Percentiles rank a stretch among this genome's conserved stretches.
Conservation (phyloP, 2,329 filamentous ascomycete species). For the Gnomoniopsis smithogilvyi region DNA sequence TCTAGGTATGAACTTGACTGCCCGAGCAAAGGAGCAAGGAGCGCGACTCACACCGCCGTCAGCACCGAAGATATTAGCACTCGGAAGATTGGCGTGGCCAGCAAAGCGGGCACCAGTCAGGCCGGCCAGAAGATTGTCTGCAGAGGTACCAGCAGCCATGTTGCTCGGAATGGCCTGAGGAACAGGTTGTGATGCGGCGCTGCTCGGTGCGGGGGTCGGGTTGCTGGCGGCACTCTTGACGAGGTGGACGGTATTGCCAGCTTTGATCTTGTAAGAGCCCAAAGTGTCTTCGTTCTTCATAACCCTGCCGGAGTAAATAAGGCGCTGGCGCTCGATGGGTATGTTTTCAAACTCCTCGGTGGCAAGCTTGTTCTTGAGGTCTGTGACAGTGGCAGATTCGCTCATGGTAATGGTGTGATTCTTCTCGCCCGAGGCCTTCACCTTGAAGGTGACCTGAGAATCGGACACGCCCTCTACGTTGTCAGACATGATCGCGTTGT, state of each 20-base stretch:
- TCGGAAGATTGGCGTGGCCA: conserved; percentile 84
- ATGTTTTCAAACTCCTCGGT: conserved; percentile 80
- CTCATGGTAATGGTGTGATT: conserved; percentile 81
- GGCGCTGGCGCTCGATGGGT: conserved; percentile 80
- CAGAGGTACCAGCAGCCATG: conserved; percentile 71
- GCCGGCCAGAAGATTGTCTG: conserved; percentile 85
- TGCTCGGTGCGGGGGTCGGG: conserved; percentile 41
- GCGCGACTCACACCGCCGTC: conserved; percentile 78
- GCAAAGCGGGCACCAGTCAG: conserved; percentile 92
- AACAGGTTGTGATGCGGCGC: conserved; percentile 40
- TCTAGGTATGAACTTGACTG: not conserved
- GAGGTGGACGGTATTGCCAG: conserved; percentile 91
- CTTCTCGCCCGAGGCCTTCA: conserved; percentile 92
- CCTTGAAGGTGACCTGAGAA: conserved; percentile 86
- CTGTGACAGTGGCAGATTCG: conserved; percentile 71
- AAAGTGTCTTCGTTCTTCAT: conserved; percentile 92
- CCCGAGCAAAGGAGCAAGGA: not conserved
- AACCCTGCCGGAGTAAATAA: conserved; percentile 96
- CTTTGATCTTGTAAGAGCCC: conserved; percentile 87
- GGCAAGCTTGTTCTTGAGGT: conserved; percentile 87
- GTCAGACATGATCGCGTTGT: conserved; percentile 57
- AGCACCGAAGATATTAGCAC: conserved; percentile 84
- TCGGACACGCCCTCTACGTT: conserved; percentile 59
- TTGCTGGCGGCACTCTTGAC: conserved; percentile 97
- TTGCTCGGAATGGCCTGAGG: conserved; percentile 67